Base-by-base conservation (phyloP, 2,329 filamentous ascomycete species). In the Byssothecium circinans region DNA sequence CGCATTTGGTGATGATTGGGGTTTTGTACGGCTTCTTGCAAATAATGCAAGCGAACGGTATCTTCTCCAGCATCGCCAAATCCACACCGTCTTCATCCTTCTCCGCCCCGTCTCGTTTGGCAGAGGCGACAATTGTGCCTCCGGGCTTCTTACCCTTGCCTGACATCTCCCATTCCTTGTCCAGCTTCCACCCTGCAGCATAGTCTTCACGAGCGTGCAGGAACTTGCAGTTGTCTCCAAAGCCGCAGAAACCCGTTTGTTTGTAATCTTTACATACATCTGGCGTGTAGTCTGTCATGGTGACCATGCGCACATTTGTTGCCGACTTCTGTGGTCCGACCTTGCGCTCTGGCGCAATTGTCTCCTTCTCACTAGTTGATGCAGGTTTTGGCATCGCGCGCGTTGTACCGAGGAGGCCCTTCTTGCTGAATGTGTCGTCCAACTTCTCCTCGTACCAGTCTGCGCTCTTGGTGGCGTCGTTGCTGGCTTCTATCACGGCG, bases 211-310 rank as follows among this genome's bases (percentile, higher is more conserved):
- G 78, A 4, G 83, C 83, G 63, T 94, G 89, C 0, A 90, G 65
- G 65, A 85, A 94, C 64, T 91, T 95, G 76, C 91, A 96, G 52
- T 80, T 85, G 67, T 94, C 89, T 22, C 88, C 86, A 54, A 86
- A 88, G 2, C 85, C 84, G 58, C 82, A 87, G 65, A 84, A 72
- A 1, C 70, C 69, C 0, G 70, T 94, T 61, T 88, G 81, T 58
- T 92, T 92, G 72, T 89, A 94, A 67, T 97, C 94, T 70, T 97
- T 97, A 74, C 94, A 99, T 0, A 95, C 88, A 57, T 97, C 92
- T 0, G 92, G 90, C 0, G 88, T 87, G 67, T 89, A 97, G 67
- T 99, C 94, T 25, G 85, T 95, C 6, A 92, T 81, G 0, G 91
- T 97, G 54, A 95, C 87, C 2, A 88, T 95, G 42, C 94, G 85